These are phyloP conservation scores for Pythium guiyangense DNA, from an alignment of 352 stramenopile genomes.

Conservation along the genomic window DNA sequence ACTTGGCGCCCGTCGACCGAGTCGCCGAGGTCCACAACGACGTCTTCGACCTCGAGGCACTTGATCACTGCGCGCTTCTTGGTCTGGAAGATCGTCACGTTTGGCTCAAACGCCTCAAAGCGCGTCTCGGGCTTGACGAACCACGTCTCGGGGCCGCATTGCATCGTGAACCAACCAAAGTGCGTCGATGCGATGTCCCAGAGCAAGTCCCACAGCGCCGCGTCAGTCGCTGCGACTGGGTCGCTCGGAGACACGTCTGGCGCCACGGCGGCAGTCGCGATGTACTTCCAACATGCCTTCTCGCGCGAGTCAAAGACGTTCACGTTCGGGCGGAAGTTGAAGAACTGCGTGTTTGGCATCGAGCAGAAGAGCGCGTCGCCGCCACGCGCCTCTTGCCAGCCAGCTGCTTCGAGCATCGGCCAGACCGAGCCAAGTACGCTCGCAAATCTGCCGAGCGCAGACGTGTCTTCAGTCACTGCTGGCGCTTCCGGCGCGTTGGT, in stretches of 20 bases:
- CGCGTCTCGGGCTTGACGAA: conserved; percentile 68
- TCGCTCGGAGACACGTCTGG: too few species aligned
- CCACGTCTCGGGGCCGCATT: conserved; percentile 60
- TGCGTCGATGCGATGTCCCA: conserved; percentile 57
- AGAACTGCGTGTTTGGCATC: conserved; percentile 76
- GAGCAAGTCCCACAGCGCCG: conserved; percentile 52
- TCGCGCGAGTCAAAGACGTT: conserved; percentile 78
- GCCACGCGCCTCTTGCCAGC: conserved; percentile 66
- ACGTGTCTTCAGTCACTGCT: conserved; percentile 9
- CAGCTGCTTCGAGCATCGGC: conserved; percentile 36
- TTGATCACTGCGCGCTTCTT: conserved; percentile 72
- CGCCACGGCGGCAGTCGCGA: conserved; percentile 26
- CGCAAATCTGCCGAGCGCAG: conserved; percentile 34
- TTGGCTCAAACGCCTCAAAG: conserved; percentile 66
- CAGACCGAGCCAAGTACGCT: conserved; percentile 41
- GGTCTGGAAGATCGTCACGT: conserved; percentile 79
- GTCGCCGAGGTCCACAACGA: conserved; percentile 58
- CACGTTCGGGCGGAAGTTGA: conserved; percentile 80
- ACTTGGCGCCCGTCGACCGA: conserved; percentile 61
- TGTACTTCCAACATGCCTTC: conserved; percentile 81
- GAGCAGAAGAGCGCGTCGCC: conserved; percentile 61
- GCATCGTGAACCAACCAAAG: conserved; percentile 75
- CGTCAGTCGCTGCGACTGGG: conserved; percentile 18
- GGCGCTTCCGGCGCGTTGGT: background rate
- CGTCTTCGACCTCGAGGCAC: conserved; percentile 43